Base-by-base conservation (phyloP, 2,329 filamentous ascomycete species). In the Neofusicoccum cordaticola region DNA sequence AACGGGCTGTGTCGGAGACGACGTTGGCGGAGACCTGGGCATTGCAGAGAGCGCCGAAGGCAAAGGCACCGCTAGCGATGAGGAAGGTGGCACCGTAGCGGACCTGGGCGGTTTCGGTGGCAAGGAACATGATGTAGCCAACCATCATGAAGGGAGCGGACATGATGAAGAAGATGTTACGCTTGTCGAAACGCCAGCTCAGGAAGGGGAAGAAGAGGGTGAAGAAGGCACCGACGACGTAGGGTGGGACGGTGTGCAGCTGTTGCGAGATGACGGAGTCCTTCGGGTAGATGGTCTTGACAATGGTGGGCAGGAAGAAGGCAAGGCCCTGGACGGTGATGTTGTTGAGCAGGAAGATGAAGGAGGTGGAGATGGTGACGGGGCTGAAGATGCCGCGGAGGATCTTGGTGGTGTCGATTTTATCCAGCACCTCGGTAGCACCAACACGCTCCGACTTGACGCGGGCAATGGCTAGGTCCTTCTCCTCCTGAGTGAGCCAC, bases 11-110 rank as follows among this genome's bases (percentile, higher is more conserved):
- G 69, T 92, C 90, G 3, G 86, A 87, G 7, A 91, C 84, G 0
- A 92, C 88, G 68, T 91, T 91, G 6, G 88, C 89, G 0, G 88
- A 86, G 0, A 85, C 86, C 63, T 91, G 84, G 0, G 88, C 88
- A 67, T 89, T 90, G 68, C 84, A 85, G 12, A 92, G 81, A 0
- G 88, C 82, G 0, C 88, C 89, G 51, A 86, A 83, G 2, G 84
- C 76, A 70, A 90, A 91, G 4, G 86, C 84, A 0, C 87, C 88
- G 7, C 81, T 81, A 1, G 88, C 85, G 63, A 91, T 87, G 64
- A 92, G 74, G 75, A 92, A 92, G 0, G 88, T 89, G 0, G 88
- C 90, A 0, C 84, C 89, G 72, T 92, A 92, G 17, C 88, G 84
- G 1, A 86, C 84, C 34, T 79, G 77, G 0, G 80, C 2, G 5